A percentile compares a stretch with the other conserved stretches of the same genome.
phyloP scores from a whole-genome alignment of 2,329 filamentous ascomycete genomes.

The Kalaharituber pfeilii region DNA sequence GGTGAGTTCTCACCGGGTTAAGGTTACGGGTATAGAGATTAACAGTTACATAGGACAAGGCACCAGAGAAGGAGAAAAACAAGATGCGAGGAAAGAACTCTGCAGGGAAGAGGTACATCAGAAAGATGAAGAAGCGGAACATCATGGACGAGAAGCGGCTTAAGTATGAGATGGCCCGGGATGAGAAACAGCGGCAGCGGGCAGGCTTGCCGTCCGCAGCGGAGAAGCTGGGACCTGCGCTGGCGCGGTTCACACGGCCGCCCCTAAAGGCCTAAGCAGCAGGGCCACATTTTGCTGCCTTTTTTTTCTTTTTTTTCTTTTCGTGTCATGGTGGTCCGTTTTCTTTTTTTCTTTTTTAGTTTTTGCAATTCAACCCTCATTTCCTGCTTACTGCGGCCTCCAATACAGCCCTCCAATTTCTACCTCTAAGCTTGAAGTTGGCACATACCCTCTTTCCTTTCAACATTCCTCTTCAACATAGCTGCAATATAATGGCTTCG shows the following conservation, averaged over 20 bases:
- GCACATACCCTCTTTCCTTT: too few species aligned
- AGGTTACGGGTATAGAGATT: slow-evolving; percentile 34
- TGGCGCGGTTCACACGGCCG: slow-evolving; percentile 59
- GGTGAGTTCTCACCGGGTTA: slow-evolving; percentile 27
- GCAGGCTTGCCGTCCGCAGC: slow-evolving; percentile 5
- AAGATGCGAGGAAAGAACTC: slow-evolving; percentile 77
- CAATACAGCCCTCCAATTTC: too few species aligned
- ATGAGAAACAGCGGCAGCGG: slow-evolving; percentile 36
- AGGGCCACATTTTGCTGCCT: too few species aligned
- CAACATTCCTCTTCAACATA: too few species aligned
- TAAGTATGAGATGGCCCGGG: slow-evolving; percentile 66
- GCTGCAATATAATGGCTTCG: too few species aligned
- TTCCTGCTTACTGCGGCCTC: too few species aligned
- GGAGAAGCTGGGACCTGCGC: slow-evolving; percentile 61
- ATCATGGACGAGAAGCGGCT: slow-evolving; percentile 90
- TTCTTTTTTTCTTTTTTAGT: too few species aligned
- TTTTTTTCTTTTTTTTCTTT: too few species aligned
- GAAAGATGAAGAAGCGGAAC: slow-evolving; percentile 85
- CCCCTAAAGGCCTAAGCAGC: not conserved
- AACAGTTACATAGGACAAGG: slow-evolving; percentile 36
- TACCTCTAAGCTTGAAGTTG: too few species aligned
- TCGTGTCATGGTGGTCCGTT: too few species aligned
- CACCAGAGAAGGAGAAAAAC: slow-evolving; percentile 51
- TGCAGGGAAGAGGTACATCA: slow-evolving; percentile 66
- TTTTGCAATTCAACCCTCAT: too few species aligned